Percentiles rank a stretch among this genome's conserved stretches.
Evolutionary conservation across 2,329 filamentous ascomycete genomes (phyloP).

Genomic region (Stemphylium lycopersici): DNA sequence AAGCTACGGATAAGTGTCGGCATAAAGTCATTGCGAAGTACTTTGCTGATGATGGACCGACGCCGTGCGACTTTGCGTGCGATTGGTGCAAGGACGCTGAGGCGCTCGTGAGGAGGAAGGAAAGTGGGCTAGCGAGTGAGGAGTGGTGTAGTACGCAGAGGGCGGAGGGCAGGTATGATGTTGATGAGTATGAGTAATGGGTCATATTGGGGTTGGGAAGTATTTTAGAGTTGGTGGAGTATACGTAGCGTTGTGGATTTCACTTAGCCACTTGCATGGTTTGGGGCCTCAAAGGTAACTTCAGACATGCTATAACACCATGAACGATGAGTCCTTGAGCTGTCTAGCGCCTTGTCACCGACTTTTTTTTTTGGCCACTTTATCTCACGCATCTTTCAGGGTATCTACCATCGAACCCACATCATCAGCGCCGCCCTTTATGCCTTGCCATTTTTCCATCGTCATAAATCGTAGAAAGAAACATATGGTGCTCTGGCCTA

Average conservation of each 20-base stretch:
- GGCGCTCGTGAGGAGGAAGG: conserved; percentile 52
- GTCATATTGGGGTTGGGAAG: not conserved
- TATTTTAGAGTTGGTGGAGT: not conserved
- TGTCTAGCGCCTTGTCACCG: not conserved
- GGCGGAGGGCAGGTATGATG: conserved; percentile 51
- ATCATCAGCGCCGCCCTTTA: conserved; percentile 3
- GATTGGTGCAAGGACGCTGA: conserved; percentile 56
- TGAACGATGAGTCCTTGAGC: too few species aligned
- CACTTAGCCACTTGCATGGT: too few species aligned
- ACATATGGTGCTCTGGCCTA: conserved; percentile 6
- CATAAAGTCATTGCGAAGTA: conserved; percentile 59
- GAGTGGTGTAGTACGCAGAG: conserved; percentile 58
- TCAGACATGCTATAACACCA: too few species aligned
- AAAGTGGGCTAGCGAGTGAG: conserved; percentile 53
- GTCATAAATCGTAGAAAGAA: not conserved
- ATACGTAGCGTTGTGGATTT: too few species aligned
- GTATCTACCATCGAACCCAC: conserved; percentile 4
- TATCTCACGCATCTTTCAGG: not conserved
- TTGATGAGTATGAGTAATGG: conserved; percentile 45
- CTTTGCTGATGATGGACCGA: conserved; percentile 44
- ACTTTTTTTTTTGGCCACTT: not conserved
- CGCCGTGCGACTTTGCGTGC: conserved; percentile 55
- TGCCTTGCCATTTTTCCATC: not conserved
- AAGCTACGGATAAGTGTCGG: conserved; percentile 73
- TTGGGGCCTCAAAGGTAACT: too few species aligned